phyloP scores from a whole-genome alignment of 371 early-diverging fungal species.

The Mortierella sp. region DNA sequence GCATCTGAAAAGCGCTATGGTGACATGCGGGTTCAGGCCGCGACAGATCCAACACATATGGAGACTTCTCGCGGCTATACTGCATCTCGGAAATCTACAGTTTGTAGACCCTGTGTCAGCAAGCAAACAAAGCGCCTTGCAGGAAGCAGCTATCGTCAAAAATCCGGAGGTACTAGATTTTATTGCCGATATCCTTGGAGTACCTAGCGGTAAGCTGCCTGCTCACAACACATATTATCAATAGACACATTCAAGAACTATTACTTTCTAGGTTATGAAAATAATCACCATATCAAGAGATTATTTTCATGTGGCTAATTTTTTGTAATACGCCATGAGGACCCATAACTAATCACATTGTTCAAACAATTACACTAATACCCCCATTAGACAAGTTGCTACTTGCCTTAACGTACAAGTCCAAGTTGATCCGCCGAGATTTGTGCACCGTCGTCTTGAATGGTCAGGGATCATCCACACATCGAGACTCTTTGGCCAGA shows the following conservation, averaged over 20 bases:
- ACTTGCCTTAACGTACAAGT: conserved; percentile 74
- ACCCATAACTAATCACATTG: no score
- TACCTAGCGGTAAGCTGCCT: conserved; percentile 76
- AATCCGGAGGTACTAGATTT: conserved; percentile 78
- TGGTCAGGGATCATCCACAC: conserved; percentile 76
- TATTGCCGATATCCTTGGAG: conserved; percentile 86
- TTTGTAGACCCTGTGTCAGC: conserved; percentile 64
- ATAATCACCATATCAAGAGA: no score
- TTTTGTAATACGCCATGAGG: no score
- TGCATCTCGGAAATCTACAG: conserved; percentile 85
- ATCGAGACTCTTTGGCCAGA: conserved; percentile 86
- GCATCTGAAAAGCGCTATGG: conserved; percentile 80
- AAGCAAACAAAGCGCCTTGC: conserved; percentile 46
- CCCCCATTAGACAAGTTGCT: conserved; percentile 32
- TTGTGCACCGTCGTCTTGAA: conserved; percentile 90
- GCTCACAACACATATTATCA: conserved; percentile 27
- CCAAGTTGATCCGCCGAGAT: conserved; percentile 79
- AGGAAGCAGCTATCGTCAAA: conserved; percentile 72
- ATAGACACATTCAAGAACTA: not conserved
- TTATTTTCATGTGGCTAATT: no score
- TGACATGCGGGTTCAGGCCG: conserved; percentile 81
- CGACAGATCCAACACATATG: conserved; percentile 78
- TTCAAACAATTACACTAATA: not conserved
- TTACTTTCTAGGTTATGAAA: no score
- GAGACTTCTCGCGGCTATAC: conserved; percentile 79